Percentiles rank a stretch among this genome's conserved stretches.
phyloP scores from a whole-genome alignment of 371 early-diverging fungal species.

The Mucor indicus region DNA sequence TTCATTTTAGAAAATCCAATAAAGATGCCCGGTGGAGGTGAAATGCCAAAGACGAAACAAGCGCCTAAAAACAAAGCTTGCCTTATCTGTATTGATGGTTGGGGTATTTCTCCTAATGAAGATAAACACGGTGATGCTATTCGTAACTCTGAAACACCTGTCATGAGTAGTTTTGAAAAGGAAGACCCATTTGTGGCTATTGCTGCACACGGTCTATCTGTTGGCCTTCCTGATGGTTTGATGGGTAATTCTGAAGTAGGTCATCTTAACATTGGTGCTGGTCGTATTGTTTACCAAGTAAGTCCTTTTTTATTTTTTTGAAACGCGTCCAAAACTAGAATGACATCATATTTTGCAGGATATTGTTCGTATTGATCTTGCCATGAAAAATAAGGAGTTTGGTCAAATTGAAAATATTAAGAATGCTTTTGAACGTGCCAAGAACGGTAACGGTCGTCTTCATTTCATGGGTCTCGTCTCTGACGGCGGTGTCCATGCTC shows the following conservation, averaged over 20 bases:
- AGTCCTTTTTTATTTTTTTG: not conserved
- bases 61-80: slow-evolving; percentile 62
- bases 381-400: slow-evolving; percentile 80
- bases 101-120: slow-evolving; percentile 84
- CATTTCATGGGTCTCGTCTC: slow-evolving; percentile 97
- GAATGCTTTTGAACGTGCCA: slow-evolving; percentile 83
- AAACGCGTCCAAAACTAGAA: not conserved
- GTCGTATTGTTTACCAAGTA: slow-evolving; percentile 97
- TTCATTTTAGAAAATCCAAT: not conserved
- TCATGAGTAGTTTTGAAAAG: slow-evolving; percentile 81
- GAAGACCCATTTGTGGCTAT: slow-evolving; percentile 76
- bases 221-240: slow-evolving; percentile 96
- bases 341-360: slow-evolving; percentile 70
- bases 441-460: slow-evolving; percentile 81
- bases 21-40: slow-evolving; percentile 53
- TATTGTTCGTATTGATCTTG: slow-evolving; percentile 95
- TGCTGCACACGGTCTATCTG: slow-evolving; percentile 95
- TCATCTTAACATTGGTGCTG: slow-evolving; percentile 99
- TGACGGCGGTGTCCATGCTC: slow-evolving; percentile 99
- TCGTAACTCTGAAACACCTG: slow-evolving; percentile 91
- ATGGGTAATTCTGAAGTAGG: slow-evolving; percentile 99
- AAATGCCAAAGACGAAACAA: slow-evolving; percentile 45
- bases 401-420: slow-evolving; percentile 73
- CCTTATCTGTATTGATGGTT: slow-evolving; percentile 91
- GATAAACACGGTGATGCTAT: slow-evolving; percentile 90